A percentile compares a stretch with the other conserved stretches of the same genome.
Conservation (phyloP, 106 monocot genomes). For the Acorus gramineus region DNA sequence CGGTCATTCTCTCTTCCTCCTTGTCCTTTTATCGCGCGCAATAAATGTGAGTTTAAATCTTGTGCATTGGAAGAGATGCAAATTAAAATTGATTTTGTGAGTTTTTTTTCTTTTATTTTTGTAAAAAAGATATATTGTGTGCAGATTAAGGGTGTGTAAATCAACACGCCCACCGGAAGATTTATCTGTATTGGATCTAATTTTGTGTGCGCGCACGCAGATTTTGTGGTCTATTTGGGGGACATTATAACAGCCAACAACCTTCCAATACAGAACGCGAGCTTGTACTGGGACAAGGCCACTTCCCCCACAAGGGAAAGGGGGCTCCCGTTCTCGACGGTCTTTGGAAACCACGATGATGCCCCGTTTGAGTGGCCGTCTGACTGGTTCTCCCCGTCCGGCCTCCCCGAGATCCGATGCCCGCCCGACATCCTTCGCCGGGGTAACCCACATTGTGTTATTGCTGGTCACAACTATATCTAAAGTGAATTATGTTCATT, state of each 20-base stretch:
- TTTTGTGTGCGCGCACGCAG: slow-evolving; percentile 13
- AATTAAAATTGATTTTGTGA: too few relatives aligned
- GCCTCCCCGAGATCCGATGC: slow-evolving; percentile 53
- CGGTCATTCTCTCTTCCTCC: too few relatives aligned
- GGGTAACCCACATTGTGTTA: too few relatives aligned
- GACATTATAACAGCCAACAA: slow-evolving; percentile 93
- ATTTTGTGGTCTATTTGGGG: slow-evolving; percentile 88
- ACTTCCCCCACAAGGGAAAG: slow-evolving; percentile 61
- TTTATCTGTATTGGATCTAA: too few relatives aligned
- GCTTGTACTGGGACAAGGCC: slow-evolving; percentile 71
- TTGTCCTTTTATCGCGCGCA: too few relatives aligned
- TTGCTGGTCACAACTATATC: too few relatives aligned
- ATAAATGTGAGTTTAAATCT: too few relatives aligned
- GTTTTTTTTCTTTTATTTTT: background rate
- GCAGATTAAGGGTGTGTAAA: background rate
- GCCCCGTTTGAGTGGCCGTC: slow-evolving; percentile 75
- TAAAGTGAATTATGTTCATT: too few relatives aligned
- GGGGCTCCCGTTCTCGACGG: slow-evolving; percentile 66
- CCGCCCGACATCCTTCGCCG: slow-evolving; percentile 1
- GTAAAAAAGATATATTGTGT: background rate
- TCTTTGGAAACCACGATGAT: slow-evolving; percentile 95
- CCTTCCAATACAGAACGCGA: slow-evolving; percentile 66
- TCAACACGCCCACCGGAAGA: background rate
- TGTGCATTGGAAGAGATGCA: too few relatives aligned
- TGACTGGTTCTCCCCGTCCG: slow-evolving; percentile 78